Evolutionary conservation across 805 yeast species (phyloP).

Genomic region (Naumovozyma castellii): DNA sequence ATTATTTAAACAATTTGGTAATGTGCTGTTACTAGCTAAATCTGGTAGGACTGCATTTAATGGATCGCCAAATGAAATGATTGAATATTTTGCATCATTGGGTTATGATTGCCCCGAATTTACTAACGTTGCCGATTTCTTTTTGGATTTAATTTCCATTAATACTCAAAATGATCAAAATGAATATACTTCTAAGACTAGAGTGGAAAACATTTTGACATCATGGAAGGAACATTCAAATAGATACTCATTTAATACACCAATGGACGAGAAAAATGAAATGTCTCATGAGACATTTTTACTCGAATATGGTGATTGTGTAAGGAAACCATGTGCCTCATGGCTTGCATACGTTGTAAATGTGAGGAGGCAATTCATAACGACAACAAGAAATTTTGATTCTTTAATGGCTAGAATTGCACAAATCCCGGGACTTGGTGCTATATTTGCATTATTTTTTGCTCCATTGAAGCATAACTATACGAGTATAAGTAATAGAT

Average conservation of each 20-base stretch:
- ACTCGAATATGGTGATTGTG: conserved; percentile 12
- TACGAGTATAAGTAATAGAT: conserved; percentile 51
- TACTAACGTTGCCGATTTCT: conserved; percentile 65
- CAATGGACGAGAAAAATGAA: conserved; percentile 1
- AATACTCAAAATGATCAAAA: conserved; percentile 36
- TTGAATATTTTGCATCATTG: conserved; percentile 36
- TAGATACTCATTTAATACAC: neutral
- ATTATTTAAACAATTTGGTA: conserved; percentile 55
- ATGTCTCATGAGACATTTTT: conserved; percentile 12
- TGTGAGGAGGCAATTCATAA: conserved; percentile 31
- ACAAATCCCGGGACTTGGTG: conserved; percentile 55
- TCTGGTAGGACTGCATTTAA: conserved; percentile 65
- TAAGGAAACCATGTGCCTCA: conserved; percentile 15
- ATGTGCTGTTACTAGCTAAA: conserved; percentile 60
- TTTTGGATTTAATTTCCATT: conserved; percentile 60
- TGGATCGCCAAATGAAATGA: conserved; percentile 42
- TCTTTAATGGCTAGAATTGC: conserved; percentile 53
- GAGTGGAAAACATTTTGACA: conserved; percentile 33
- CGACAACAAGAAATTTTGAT: conserved; percentile 44
- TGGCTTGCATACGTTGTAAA: conserved; percentile 30
- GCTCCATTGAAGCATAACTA: conserved; percentile 42
- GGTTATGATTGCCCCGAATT: conserved; percentile 51
- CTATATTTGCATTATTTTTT: conserved; percentile 59
- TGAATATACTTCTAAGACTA: conserved; percentile 33
- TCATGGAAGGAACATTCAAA: conserved; percentile 29